Evolutionary conservation across 345 rosid genomes (phyloP), one percentile per base, ranked within the genome.

Genomic region (Pistacia atlantica): DNA sequence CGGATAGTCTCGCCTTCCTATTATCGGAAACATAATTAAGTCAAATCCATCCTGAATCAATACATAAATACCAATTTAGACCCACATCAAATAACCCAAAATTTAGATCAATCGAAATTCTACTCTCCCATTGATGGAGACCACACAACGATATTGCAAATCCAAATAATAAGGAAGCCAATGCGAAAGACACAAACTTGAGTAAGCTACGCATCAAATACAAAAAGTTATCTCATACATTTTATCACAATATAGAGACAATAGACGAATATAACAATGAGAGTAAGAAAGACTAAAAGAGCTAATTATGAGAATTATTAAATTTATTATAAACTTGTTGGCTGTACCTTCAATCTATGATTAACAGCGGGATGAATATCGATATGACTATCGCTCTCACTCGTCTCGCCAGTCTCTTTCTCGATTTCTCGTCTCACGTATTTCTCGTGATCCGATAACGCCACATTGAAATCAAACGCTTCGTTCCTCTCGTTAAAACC

Each of bases 1-100:
- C 97, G 87, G 64, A 97, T 97, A 8, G 99, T 97, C 86, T 97
- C 98, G 66, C 99, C 99, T 84, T 97, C 99, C 99, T 97, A 84
- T 31, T 42, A 75, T 52, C 17, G 65, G 46, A 42, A 65, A 38
- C 56, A 69, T 17, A 69, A 38, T 67, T 52, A 79, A 20, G 11
- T 45, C 65, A 66, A 52, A 22, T 72, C 51, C 62, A 17, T 71
- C 65, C 52, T 9, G 54, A 72, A 52, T 35, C 52, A 51, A 68
- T 28, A 56, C 46, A 12, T 16, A 11, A 57, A 57, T 55, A 20
- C 37, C 42, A 31, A 25, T 20, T 45, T 22, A 4, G 42, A 33
- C 38, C 25, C 37, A 72, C 14, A 56, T 66, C 57, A 20, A 20
- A 20, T 11, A 5, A 20, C 71, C 16, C 11, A 61, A 68, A 45